Evolutionary conservation across 2,329 filamentous ascomycete species (phyloP), one percentile per base, ranked within the genome.

Genomic region (Trichoderma asperellum): DNA sequence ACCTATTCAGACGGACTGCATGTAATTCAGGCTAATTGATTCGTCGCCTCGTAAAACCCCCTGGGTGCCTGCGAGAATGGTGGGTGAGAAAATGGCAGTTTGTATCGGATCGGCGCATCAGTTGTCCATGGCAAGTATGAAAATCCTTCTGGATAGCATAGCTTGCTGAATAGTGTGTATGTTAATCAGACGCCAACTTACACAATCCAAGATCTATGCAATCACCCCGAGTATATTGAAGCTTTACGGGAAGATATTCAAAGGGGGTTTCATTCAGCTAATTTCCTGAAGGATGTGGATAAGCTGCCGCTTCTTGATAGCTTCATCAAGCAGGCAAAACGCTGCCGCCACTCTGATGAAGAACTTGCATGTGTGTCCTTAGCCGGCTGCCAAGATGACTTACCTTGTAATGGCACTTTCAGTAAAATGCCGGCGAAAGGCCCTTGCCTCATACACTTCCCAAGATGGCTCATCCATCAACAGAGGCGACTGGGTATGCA

Each of bases 101-200:
- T 72, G 70, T 69, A 69, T 70, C 47, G 56, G 69, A 37, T 68
- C 70, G 4, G 65, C 70, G 2, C 70, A 71, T 34, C 43, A 58
- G 34, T 37, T 70, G 16, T 47, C 70, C 24, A 71, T 56, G 43
- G 70, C 70, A 58, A 34, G 70, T 70, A 35, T 47, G 69, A 37
- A 5, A 12, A 18, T 29, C 14, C 18, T 1, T 18, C 7, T 16
- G 10, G 18, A 1, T 6, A 18, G 47, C 4, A 32, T 4, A 7
- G 24, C 11, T 52, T 6, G 40, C 27, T 49, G 24, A 7, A 61
- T 40, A 24, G 16, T n/a, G 18, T 63, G 4, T 32, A 24, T 63
- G 2, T 32, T 32, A 29, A 53, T 6, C n/a, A 68, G 55, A 40
- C 55, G 2, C 58, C 40, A 4, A 67, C 64, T 35, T 67, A 67